phyloP scores from a whole-genome alignment of 164 flowering plant species.

The Berberis vulgaris region DNA sequence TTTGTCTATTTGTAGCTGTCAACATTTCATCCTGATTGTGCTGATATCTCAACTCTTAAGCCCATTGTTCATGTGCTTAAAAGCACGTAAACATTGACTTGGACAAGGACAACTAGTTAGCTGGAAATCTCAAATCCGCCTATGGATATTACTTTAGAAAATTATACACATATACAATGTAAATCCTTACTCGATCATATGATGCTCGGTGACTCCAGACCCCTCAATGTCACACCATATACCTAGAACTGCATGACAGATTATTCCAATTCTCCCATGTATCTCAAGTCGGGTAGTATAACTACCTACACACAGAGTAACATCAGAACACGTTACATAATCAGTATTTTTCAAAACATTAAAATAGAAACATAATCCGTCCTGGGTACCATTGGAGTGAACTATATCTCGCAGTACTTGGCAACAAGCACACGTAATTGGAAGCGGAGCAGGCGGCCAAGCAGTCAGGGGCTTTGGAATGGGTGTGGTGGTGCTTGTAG shows the following conservation, averaged over 20 bases:
- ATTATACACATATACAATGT: background rate
- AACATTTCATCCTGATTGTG: background rate
- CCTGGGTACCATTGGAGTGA: constrained; percentile 32
- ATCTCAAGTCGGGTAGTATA: constrained; percentile 36
- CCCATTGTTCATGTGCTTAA: no score
- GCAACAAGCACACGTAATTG: constrained; percentile 30
- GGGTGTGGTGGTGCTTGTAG: no score
- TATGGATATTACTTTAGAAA: no score
- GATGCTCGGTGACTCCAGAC: constrained; percentile 7
- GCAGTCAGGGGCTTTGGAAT: background rate
- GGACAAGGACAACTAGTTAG: no score
- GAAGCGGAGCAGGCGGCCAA: constrained; percentile 5
- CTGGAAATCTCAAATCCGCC: no score
- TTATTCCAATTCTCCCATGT: constrained; percentile 43
- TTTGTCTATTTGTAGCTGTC: no score
- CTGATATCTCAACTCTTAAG: no score
- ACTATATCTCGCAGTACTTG: constrained; percentile 35
- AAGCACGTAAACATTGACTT: no score
- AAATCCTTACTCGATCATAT: constrained; percentile 37
- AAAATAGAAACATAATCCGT: background rate
- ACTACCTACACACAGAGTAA: constrained; percentile 15
- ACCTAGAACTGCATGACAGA: constrained; percentile 42
- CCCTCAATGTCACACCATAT: background rate
- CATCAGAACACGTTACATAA: no score
- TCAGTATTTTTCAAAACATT: no score